Evolutionary conservation across 2,329 filamentous ascomycete genomes (phyloP).

Genomic region (Claviceps sp.): DNA sequence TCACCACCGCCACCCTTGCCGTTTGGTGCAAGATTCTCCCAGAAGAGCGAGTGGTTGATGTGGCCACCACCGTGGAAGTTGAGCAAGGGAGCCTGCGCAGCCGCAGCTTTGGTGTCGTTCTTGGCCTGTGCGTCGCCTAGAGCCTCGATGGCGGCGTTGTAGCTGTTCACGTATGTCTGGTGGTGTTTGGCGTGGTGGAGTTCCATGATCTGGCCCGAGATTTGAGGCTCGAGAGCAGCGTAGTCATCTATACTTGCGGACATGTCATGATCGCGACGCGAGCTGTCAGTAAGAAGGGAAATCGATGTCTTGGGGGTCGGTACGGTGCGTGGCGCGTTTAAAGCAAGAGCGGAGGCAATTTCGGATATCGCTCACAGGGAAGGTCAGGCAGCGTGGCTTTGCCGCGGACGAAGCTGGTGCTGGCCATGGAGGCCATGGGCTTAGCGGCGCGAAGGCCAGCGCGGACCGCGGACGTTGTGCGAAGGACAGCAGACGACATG

Average conservation of each 20-base stretch:
- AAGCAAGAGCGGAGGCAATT: neutral
- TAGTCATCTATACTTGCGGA: slow-evolving; percentile 64
- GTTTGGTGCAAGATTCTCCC: slow-evolving; percentile 64
- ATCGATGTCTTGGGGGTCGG: neutral
- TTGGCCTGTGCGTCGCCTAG: slow-evolving; percentile 49
- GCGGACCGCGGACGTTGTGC: slow-evolving; percentile 53
- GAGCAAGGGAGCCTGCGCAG: slow-evolving; percentile 39
- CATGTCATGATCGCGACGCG: neutral
- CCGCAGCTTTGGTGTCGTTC: slow-evolving; percentile 41
- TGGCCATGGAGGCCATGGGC: slow-evolving; percentile 50
- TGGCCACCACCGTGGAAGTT: slow-evolving; percentile 79
- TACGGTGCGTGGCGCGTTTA: neutral
- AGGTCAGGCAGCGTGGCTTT: slow-evolving; percentile 93
- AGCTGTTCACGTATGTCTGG: slow-evolving; percentile 82
- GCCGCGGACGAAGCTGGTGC: slow-evolving; percentile 65
- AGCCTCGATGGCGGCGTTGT: slow-evolving; percentile 68
- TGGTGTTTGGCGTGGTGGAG: slow-evolving; percentile 92
- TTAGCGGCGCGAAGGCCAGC: slow-evolving; percentile 56
- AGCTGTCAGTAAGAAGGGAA: neutral
- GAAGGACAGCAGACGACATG: slow-evolving; percentile 69
- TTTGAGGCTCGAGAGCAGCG: slow-evolving; percentile 72
- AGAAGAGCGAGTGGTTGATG: slow-evolving; percentile 79
- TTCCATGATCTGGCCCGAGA: slow-evolving; percentile 92
- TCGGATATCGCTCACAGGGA: slow-evolving; percentile 26
- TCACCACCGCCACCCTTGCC: slow-evolving; percentile 49